Evolutionary conservation across 2,329 filamentous ascomycete genomes (phyloP).

Genomic region (Colletotrichum salicis): DNA sequence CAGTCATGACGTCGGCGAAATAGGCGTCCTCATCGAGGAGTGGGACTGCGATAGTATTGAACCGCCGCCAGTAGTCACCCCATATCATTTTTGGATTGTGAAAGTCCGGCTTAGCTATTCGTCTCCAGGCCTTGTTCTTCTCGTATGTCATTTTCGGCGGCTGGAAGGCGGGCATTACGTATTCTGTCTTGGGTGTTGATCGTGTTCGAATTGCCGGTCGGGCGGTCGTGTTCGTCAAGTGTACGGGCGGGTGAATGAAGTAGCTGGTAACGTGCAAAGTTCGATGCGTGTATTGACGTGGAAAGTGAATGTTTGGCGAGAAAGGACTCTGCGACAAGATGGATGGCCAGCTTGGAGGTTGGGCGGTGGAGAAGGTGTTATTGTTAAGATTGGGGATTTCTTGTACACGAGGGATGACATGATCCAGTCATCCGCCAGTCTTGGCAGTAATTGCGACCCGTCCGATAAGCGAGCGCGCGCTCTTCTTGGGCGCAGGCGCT

Average conservation of each 20-base stretch:
- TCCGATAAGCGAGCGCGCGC: background rate
- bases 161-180: constrained; percentile 20
- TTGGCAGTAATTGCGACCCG: background rate
- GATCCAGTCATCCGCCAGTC: background rate
- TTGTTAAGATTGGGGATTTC: background rate
- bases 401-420: background rate
- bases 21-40: constrained; percentile 23
- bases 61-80: constrained; percentile 26
- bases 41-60: constrained; percentile 26
- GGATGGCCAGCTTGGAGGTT: background rate
- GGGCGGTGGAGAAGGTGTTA: background rate
- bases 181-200: background rate
- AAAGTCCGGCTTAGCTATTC: constrained; percentile 23
- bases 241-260: background rate
- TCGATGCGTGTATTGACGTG: background rate
- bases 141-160: constrained; percentile 6
- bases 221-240: background rate
- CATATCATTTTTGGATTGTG: constrained; percentile 10
- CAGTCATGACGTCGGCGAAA: constrained; percentile 23
- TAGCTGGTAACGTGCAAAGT: background rate
- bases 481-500: constrained; percentile 3
- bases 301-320: background rate
- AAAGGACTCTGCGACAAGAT: background rate
- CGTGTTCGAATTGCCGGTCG: background rate
- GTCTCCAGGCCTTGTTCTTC: constrained; percentile 10